phyloP scores from a whole-genome alignment of 305 asterid species.

The Fraxinus xanthoxyloides region DNA sequence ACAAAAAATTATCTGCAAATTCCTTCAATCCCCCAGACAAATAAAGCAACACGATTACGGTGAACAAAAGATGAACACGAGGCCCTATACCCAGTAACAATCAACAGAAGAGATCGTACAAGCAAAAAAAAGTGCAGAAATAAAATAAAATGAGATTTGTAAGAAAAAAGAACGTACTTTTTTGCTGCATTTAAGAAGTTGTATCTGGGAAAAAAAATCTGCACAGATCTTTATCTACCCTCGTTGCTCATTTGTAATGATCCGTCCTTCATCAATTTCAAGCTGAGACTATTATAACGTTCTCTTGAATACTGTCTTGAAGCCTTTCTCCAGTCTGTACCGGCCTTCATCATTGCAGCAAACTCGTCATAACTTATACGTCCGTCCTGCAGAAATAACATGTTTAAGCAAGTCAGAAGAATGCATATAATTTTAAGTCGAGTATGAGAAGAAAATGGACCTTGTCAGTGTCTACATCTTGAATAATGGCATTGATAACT shows the following conservation, averaged over 20 bases:
- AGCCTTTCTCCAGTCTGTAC: slow-evolving; percentile 77
- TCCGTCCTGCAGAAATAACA: slow-evolving; percentile 47
- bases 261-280: slow-evolving; percentile 51
- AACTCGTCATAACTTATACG: slow-evolving; percentile 63
- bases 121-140: neutral
- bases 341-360: slow-evolving; percentile 63
- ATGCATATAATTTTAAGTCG: neutral
- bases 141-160: no score
- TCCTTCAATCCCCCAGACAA: neutral
- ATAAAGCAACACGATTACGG: neutral
- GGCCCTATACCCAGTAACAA: neutral
- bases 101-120: neutral
- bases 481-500: slow-evolving; percentile 55
- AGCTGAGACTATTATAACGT: slow-evolving; percentile 59
- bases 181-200: neutral
- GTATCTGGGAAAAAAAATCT: neutral
- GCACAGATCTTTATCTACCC: neutral
- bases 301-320: slow-evolving; percentile 69
- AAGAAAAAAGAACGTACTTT: neutral
- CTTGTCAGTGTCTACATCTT: slow-evolving; percentile 67
- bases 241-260: slow-evolving; percentile 37
- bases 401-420: neutral
- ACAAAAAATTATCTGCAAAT: neutral
- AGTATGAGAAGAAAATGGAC: slow-evolving; percentile 17
- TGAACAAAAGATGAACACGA: neutral